phyloP scores from a whole-genome alignment of 805 yeast genomes.

The Candida golubevii region DNA sequence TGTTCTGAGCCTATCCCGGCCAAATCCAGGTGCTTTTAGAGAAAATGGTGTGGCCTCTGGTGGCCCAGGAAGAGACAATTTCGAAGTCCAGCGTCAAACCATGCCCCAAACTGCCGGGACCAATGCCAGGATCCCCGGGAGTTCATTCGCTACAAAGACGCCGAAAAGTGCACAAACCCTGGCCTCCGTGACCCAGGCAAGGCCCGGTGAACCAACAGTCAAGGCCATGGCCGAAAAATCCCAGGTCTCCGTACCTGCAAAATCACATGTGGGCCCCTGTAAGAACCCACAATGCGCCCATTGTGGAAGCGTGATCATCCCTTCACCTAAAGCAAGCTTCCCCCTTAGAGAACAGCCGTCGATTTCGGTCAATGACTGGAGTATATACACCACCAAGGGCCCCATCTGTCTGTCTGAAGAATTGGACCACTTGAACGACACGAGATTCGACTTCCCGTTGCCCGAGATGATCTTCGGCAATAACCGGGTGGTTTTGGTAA shows the following conservation, averaged over 20 bases:
- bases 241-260: slow-evolving; percentile 40
- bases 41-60: not conserved
- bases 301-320: slow-evolving; percentile 74
- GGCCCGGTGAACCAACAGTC: not conserved
- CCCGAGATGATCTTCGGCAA: slow-evolving; percentile 99
- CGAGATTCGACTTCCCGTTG: slow-evolving; percentile 65
- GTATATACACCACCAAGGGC: slow-evolving; percentile 61
- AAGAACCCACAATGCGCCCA: slow-evolving; percentile 49
- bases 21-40: not conserved
- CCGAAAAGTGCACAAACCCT: not conserved
- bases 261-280: slow-evolving; percentile 33
- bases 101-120: not conserved
- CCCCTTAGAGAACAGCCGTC: slow-evolving; percentile 67
- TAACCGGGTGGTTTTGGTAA: slow-evolving; percentile 54
- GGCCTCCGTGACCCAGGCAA: not conserved
- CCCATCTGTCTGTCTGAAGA: slow-evolving; percentile 77
- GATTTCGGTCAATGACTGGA: slow-evolving; percentile 72
- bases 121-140: not conserved
- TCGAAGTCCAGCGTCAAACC: too few species aligned
- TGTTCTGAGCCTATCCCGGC: not conserved
- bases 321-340: slow-evolving; percentile 62
- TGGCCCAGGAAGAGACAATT: not conserved
- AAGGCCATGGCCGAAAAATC: not conserved
- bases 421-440: slow-evolving; percentile 61
- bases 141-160: not conserved